A percentile compares a stretch with the other conserved stretches of the same genome.
phyloP scores from a whole-genome alignment of 371 early-diverging fungal genomes.

The Dichotomocladium elegans region DNA sequence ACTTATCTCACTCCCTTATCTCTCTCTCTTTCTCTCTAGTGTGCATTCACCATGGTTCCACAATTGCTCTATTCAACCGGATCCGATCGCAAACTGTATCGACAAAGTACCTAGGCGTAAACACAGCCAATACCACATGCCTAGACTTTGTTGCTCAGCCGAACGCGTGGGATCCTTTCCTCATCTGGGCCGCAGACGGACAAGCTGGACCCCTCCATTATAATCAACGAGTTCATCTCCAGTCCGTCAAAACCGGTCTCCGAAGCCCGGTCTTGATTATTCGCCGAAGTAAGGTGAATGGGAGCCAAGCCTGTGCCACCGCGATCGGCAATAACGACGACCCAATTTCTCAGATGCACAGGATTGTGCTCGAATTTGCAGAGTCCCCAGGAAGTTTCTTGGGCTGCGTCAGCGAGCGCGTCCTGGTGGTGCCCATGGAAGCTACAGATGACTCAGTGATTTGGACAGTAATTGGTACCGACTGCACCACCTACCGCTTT shows the following conservation, averaged over 20 bases:
- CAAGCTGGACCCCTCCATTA: slow-evolving; percentile 41
- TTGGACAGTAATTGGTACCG: slow-evolving; percentile 22
- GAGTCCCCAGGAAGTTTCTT: slow-evolving; percentile 55
- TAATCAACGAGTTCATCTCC: slow-evolving; percentile 73
- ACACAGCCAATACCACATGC: slow-evolving; percentile 26
- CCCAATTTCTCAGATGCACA: slow-evolving; percentile 83
- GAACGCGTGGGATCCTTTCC: slow-evolving; percentile 78
- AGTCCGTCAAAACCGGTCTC: slow-evolving; percentile 72
- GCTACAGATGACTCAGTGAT: slow-evolving; percentile 11
- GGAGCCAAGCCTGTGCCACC: too few relatives aligned
- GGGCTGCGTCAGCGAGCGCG: slow-evolving; percentile 72
- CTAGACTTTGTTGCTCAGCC: slow-evolving; percentile 13
- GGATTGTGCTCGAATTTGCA: slow-evolving; percentile 73
- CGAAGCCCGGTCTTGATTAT: slow-evolving; percentile 73
- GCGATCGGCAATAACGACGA: slow-evolving; percentile 43
- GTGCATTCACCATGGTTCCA: slow-evolving; percentile 73
- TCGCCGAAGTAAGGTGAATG: slow-evolving; percentile 50
- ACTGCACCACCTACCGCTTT: slow-evolving; percentile 10
- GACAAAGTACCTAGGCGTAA: slow-evolving; percentile 73
- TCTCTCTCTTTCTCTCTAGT: slow-evolving; percentile 27
- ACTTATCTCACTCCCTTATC: too few relatives aligned
- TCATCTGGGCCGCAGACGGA: slow-evolving; percentile 76
- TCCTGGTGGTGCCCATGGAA: slow-evolving; percentile 57
- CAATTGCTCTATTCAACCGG: slow-evolving; percentile 74
- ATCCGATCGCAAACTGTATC: slow-evolving; percentile 77